Conservation (phyloP, 2,329 filamentous ascomycete genomes). For the Chaetomium olivaceum region DNA sequence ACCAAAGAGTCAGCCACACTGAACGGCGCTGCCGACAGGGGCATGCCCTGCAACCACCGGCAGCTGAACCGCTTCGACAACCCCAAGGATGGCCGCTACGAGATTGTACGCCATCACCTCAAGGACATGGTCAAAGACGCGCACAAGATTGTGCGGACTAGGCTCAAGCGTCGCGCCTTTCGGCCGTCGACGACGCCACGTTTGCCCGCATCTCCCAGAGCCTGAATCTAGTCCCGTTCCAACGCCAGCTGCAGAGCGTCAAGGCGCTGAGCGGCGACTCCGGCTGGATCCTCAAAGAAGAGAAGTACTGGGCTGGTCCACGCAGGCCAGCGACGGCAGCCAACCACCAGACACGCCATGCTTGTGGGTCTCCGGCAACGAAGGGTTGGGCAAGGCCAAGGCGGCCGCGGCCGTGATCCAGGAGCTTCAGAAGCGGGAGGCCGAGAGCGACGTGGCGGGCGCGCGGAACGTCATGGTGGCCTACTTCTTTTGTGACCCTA, state of each 20-base stretch:
- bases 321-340: neutral
- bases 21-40: neutral
- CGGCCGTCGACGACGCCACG: neutral
- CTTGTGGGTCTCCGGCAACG: neutral
- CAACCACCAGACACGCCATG: neutral
- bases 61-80: neutral
- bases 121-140: neutral
- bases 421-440: neutral
- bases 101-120: neutral
- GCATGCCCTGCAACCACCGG: neutral
- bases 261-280: slow-evolving; percentile 1
- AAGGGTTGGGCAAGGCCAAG: neutral
- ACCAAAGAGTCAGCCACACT: neutral
- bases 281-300: neutral
- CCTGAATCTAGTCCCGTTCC: neutral
- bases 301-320: neutral
- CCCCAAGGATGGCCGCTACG: neutral
- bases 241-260: neutral
- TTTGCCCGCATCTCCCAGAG: neutral
- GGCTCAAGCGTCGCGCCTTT: neutral
- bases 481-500: neutral
- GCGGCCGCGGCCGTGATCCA: neutral
- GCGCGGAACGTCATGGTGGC: neutral
- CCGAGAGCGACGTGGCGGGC: neutral
- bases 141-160: neutral